These are phyloP conservation scores for Fonticula alba DNA, from an alignment of 78 protist genomes.

Conservation along the genomic window DNA sequence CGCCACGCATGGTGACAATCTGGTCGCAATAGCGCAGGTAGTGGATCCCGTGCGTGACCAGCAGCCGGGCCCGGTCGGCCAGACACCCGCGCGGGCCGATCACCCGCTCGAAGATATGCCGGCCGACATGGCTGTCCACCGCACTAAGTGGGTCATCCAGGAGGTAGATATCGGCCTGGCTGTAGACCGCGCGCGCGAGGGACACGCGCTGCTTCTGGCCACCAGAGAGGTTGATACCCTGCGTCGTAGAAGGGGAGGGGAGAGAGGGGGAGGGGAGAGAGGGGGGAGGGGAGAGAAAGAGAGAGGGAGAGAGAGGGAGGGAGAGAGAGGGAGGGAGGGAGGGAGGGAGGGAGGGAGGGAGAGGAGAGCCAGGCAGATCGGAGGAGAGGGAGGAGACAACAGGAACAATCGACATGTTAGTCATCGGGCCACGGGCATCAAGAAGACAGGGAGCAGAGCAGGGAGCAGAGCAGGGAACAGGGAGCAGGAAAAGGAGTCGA, in stretches of 20 bases:
- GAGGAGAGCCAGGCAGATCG: not conserved
- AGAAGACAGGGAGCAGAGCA: no score
- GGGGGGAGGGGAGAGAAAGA: not conserved
- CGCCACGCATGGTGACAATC: slow-evolving; percentile 24
- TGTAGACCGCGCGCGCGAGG: slow-evolving; percentile 64
- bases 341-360: not conserved
- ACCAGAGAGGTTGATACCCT: slow-evolving; percentile 84
- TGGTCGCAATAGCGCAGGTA: not conserved
- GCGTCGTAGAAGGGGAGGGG: no score
- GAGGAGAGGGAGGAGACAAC: not conserved
- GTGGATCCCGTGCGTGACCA: slow-evolving; percentile 56
- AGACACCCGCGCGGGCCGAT: slow-evolving; percentile 31
- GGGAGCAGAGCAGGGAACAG: no score
- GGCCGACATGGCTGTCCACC: slow-evolving; percentile 70
- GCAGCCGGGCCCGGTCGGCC: slow-evolving; percentile 31
- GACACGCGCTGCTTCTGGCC: slow-evolving; percentile 92
- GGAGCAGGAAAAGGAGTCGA: no score
- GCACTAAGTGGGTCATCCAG: slow-evolving; percentile 74
- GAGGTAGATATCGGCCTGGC: slow-evolving; percentile 49
- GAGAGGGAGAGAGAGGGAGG: not conserved
- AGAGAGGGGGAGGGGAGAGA: not conserved
- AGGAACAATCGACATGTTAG: no score
- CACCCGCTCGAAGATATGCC: slow-evolving; percentile 27
- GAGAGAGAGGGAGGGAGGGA: not conserved
- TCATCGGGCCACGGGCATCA: slow-evolving; percentile 42